Evolutionary conservation across 108 stramenopile genomes (phyloP).

Genomic region (Cylindrotheca fusiformis): DNA sequence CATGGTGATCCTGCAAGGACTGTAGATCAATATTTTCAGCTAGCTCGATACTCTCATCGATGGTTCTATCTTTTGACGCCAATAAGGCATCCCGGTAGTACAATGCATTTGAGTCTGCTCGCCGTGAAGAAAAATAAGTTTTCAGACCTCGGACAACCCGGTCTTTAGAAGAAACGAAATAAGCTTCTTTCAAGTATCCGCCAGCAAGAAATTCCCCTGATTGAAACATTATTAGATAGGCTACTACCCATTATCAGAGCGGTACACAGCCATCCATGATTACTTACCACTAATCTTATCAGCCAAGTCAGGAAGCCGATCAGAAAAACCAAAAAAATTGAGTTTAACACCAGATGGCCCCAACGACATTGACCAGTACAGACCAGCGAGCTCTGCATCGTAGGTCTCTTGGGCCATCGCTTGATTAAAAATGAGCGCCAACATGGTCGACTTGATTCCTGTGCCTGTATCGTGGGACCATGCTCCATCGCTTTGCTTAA

Average conservation of each 20-base stretch:
- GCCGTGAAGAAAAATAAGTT: constrained; percentile 65
- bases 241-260: too few species aligned
- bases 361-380: constrained; percentile 63
- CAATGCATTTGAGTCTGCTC: constrained; percentile 66
- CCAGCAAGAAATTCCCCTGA: constrained; percentile 25
- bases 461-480: constrained; percentile 58
- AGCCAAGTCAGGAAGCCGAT: constrained; percentile 68
- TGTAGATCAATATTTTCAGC: constrained; percentile 42
- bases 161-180: constrained; percentile 66
- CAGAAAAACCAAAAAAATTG: constrained; percentile 71
- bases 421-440: constrained; percentile 62
- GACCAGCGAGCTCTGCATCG: constrained; percentile 76
- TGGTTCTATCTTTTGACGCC: constrained; percentile 40
- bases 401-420: constrained; percentile 80
- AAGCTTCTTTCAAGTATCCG: constrained; percentile 45
- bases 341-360: constrained; percentile 65
- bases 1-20: constrained; percentile 47
- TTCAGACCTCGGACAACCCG: constrained; percentile 50
- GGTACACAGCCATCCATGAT: too few species aligned
- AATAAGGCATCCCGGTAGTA: constrained; percentile 71
- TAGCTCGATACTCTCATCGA: constrained; percentile 44
- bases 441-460: constrained; percentile 45
- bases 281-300: too few species aligned
- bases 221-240: too few species aligned
- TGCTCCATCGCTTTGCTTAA: constrained; percentile 12